These are phyloP conservation scores for Infundibulicybe gibba DNA, from an alignment of 768 basidiomycete species.

Conservation along the genomic window DNA sequence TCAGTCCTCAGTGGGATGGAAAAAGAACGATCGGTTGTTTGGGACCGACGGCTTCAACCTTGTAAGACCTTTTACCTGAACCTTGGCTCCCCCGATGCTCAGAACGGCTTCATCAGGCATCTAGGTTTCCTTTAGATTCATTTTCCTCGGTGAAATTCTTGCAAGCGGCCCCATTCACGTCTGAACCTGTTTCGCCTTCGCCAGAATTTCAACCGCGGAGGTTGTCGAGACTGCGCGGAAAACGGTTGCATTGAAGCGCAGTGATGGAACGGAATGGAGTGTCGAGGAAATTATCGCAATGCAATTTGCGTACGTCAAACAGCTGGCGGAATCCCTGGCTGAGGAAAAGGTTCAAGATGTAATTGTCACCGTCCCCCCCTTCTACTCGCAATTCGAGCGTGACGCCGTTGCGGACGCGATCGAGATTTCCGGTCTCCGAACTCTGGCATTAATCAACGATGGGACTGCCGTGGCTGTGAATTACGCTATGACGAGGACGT, in stretches of 20 bases:
- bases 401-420: slow-evolving; percentile 90
- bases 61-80: slow-evolving; percentile 42
- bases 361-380: slow-evolving; percentile 87
- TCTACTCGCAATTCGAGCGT: slow-evolving; percentile 87
- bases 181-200: slow-evolving; percentile 54
- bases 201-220: slow-evolving; percentile 51
- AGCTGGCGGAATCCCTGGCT: slow-evolving; percentile 75
- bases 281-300: slow-evolving; percentile 92
- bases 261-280: slow-evolving; percentile 68
- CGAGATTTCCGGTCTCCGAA: slow-evolving; percentile 84
- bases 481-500: slow-evolving; percentile 94
- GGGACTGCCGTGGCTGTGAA: slow-evolving; percentile 96
- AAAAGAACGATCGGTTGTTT: slow-evolving; percentile 85
- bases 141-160: slow-evolving; percentile 85
- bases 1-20: slow-evolving; percentile 87
- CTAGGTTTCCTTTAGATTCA: slow-evolving; percentile 85
- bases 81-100: background rate
- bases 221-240: slow-evolving; percentile 51
- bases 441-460: slow-evolving; percentile 85
- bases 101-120: slow-evolving; percentile 53
- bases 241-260: slow-evolving; percentile 56
- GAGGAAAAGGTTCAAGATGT: slow-evolving; percentile 81
- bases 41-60: slow-evolving; percentile 86
- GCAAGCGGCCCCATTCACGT: slow-evolving; percentile 65
- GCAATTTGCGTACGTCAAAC: slow-evolving; percentile 88